These are phyloP conservation scores for Cornus suecica DNA, from an alignment of 148 eudicot genomes.

Conservation along the genomic window DNA sequence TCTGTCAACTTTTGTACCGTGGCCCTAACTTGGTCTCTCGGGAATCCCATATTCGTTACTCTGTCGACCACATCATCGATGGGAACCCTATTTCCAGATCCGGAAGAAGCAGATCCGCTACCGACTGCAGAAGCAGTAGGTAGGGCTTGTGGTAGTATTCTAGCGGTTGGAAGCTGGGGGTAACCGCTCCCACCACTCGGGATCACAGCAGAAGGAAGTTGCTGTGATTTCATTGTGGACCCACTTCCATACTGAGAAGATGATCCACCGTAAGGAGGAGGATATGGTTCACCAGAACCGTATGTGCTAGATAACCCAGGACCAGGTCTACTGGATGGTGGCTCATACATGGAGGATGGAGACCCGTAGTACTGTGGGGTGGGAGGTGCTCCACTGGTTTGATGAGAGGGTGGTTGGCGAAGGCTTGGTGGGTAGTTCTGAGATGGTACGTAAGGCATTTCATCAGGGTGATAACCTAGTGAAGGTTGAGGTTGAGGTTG, in stretches of 20 bases:
- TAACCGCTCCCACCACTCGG: conserved; percentile 46
- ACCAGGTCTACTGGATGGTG: conserved; percentile 48
- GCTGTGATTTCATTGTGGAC: conserved; percentile 49
- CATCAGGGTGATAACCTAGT: conserved; percentile 53
- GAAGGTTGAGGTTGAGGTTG: conserved; percentile 36
- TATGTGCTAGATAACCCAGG: conserved; percentile 52
- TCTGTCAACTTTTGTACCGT: conserved; percentile 77
- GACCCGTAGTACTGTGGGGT: conserved; percentile 56
- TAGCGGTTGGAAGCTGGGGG: conserved; percentile 53
- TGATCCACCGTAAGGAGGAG: conserved; percentile 53
- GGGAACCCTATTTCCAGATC: conserved; percentile 79
- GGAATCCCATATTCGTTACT: conserved; percentile 82
- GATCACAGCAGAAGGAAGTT: conserved; percentile 31
- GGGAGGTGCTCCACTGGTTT: conserved; percentile 40
- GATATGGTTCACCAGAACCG: conserved; percentile 50
- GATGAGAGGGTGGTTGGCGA: conserved; percentile 43
- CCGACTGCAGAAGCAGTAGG: conserved; percentile 18
- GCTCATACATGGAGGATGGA: conserved; percentile 56
- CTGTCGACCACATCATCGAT: conserved; percentile 86
- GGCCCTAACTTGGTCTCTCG: conserved; percentile 84
- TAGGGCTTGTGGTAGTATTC: conserved; percentile 19
- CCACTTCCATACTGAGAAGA: conserved; percentile 65
- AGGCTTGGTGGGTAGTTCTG: conserved; percentile 45
- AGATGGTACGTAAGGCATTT: conserved; percentile 41
- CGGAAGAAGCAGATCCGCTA: conserved; percentile 54